These are phyloP conservation scores for Chaetoscypha palmicola DNA, from an alignment of 2,329 filamentous ascomycete species.

Conservation along the genomic window DNA sequence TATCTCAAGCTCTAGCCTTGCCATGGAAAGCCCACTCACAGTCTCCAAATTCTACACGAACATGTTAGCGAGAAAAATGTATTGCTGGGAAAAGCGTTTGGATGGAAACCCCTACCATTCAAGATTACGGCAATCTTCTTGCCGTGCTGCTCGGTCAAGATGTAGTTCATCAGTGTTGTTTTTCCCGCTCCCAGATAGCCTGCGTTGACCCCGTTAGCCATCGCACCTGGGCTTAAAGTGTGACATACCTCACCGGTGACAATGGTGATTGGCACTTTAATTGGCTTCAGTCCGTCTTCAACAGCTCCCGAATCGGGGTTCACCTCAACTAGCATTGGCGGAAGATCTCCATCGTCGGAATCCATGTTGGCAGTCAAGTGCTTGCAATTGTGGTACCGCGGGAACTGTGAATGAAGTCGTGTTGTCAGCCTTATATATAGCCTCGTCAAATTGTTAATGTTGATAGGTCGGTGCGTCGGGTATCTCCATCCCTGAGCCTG, in stretches of 20 bases:
- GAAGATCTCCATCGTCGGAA: conserved; percentile 56
- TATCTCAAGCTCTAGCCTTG: conserved; percentile 5
- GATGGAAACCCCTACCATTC: conserved; percentile 53
- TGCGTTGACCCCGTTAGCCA: conserved; percentile 32
- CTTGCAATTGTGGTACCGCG: not conserved
- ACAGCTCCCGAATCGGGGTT: conserved; percentile 31
- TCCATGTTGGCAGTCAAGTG: conserved; percentile 44
- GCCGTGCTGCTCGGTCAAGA: conserved; percentile 87
- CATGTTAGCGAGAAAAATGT: conserved; percentile 1
- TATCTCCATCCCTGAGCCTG: no score
- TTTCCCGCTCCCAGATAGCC: conserved; percentile 95
- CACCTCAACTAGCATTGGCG: conserved; percentile 55
- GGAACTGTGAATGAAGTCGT: not conserved
- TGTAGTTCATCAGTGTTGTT: conserved; percentile 92
- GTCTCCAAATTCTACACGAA: conserved; percentile 64
- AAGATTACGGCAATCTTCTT: conserved; percentile 98
- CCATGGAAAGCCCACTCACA: conserved; percentile 44
- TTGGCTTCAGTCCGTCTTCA: conserved; percentile 41
- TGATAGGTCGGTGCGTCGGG: not conserved
- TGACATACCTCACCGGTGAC: conserved; percentile 55
- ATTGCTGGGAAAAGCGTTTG: not conserved
- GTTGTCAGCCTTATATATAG: not conserved
- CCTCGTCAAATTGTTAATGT: not conserved
- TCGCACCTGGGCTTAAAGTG: not conserved
- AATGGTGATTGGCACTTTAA: conserved; percentile 76